Evolutionary conservation across 176 grass and related monocot genomes (phyloP), one percentile per base, ranked within the genome.

Genomic region (Musa schizocarpa): DNA sequence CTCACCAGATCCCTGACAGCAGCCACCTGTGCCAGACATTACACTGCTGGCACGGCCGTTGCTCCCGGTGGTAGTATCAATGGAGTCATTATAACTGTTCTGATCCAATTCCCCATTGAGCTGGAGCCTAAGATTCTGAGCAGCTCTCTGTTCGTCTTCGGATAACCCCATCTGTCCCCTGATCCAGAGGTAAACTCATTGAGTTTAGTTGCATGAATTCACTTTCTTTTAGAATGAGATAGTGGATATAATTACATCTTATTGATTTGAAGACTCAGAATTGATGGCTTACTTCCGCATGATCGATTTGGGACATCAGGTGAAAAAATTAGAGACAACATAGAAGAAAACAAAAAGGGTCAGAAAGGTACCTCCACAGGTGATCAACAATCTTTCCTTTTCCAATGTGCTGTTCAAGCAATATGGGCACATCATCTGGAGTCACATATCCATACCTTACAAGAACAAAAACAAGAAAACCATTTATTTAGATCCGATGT

Each of bases 1-100:
- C 19, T 80, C 77, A 58, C 80, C 78, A 82, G 77, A 78, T 14
- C 90, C 90, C 73, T 89, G 90, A 75, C 90, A 99, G 53, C 90
- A 99, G 27, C 88, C 80, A 74, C 77, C 85, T 76, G 77, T 65
- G 26, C n/a, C 75, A 77, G 70, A 2, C 12, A 53, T 26, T 82
- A 74, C 57, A 26, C 65, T 79, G 81, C 77, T 75, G 61, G 77
- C 48, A 27, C 69, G 48, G 64, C 54, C 63, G 20, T 82, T 10
- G 2, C 50, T 78, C 77, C n/a, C 75, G 59, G 57, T 81, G 74
- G 71, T 71, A 79, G 8, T 24, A 21, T 88, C 77, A 55, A 57
- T 77, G 54, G 63, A 68, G 83, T 85, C 78, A 69, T 84, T 79
- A 52, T 65, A 26, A 75, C 22, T 75, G 54, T 76, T 54, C 11